Evolutionary conservation across 176 grass and related monocot genomes (phyloP), one percentile per base, ranked within the genome.

Genomic region (Phragmites australis): DNA sequence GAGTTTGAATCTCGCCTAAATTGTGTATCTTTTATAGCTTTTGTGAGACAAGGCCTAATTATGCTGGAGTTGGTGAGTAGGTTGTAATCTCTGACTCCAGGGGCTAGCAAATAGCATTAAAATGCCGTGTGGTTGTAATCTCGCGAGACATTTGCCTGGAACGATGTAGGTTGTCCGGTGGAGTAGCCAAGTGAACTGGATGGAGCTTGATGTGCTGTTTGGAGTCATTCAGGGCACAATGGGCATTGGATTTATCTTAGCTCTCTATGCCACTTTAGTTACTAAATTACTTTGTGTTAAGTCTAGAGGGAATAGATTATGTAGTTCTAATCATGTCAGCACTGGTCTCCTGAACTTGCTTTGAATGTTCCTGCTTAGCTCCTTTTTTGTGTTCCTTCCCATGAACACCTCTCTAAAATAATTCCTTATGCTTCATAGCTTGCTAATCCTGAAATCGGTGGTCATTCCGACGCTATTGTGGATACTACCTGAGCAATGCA

Each of bases 401-500:
- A 72, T 73, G 27, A 57, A 50, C 65, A 63, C 14, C 32, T 57
- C 16, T 80, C 31, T 79, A 59, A 78, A 65, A 17, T 81, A 72
- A 42, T 30, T 83, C 32, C 32, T 77, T 69, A 21, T 69, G 27
- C 46, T 77, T 76, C 78, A 65, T 86, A 98, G 96, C 87, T 94
- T 98, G 81, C 85, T 98, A 68, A 93, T 82, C 31, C 72, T 98
- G 54, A 98, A 85, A 71, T 98, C 82, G 21, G 79, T 94, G 77
- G 90, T 98, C 39, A 91, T 89, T 74, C 96, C 96, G 74, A 91
- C 77, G 72, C 77, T 98, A 21, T 21, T 81, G 23, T 94, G 96
- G 88, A 94, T 94, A 88, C 86, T 98, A 32, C 96, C 96, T 64
- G 86, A 94, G 67, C 81, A 89, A 84, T 90, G 88, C 27, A 54